Evolutionary conservation across 2,329 filamentous ascomycete genomes (phyloP).

Genomic region (Dactylellina leptospora): DNA sequence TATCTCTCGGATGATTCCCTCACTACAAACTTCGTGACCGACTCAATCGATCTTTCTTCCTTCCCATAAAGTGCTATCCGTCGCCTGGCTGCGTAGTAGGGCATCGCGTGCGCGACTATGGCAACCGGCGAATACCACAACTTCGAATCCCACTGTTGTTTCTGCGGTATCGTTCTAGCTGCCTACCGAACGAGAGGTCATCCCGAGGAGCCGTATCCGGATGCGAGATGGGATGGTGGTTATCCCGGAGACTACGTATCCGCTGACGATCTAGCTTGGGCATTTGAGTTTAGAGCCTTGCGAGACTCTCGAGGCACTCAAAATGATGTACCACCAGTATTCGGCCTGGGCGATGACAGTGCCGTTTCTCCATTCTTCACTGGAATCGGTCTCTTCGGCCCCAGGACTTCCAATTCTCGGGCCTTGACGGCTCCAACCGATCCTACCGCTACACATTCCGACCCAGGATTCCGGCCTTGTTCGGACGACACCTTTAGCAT

Average conservation of each 20-base stretch:
- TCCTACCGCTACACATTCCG: constrained; percentile 35
- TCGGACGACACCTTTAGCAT: constrained; percentile 49
- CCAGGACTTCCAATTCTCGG: constrained; percentile 40
- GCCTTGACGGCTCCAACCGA: constrained; percentile 44
- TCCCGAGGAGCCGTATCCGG: constrained; percentile 42
- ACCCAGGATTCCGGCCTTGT: constrained; percentile 32
- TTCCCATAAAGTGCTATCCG: not conserved
- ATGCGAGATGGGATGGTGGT: constrained; percentile 51
- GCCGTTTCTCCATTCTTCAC: constrained; percentile 48
- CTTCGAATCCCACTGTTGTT: constrained; percentile 52
- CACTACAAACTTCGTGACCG: not conserved
- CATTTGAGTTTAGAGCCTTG: constrained; percentile 51
- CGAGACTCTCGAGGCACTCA: constrained; percentile 49
- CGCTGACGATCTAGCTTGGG: constrained; percentile 44
- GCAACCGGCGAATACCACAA: constrained; percentile 46
- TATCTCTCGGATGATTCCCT: not conserved
- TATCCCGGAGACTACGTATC: constrained; percentile 50
- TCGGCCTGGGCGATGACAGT: constrained; percentile 35
- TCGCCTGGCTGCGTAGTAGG: not conserved
- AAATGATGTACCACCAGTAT: constrained; percentile 30
- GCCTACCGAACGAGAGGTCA: constrained; percentile 46
- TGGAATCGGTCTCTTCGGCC: constrained; percentile 43
- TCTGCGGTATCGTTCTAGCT: constrained; percentile 48
- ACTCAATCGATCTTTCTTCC: not conserved
- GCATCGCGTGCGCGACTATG: constrained; percentile 37